A percentile compares a stretch with the other conserved stretches of the same genome.
Evolutionary conservation across 345 rosid species (phyloP).

Genomic region (Raphanus raphanistrum): DNA sequence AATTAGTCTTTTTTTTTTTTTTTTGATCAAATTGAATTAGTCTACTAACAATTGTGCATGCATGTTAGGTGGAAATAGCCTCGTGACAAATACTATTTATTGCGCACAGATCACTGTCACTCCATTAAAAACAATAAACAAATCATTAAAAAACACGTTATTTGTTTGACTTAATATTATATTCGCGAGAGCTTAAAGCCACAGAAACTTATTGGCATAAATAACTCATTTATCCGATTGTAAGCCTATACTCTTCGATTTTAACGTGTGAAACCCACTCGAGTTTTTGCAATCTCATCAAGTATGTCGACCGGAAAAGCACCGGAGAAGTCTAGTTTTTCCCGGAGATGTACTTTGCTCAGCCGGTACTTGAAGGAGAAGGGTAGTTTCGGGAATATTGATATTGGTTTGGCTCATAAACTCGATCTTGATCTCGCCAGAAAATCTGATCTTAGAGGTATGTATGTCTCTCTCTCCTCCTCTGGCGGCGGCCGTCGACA

Average conservation of each 20-base stretch:
- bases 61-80: background rate
- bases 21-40: background rate
- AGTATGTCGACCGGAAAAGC: conserved; percentile 37
- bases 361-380: conserved; percentile 73
- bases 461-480: background rate
- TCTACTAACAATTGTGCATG: background rate
- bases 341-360: conserved; percentile 59
- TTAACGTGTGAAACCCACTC: background rate
- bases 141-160: conserved; percentile 16
- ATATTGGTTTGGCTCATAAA: conserved; percentile 37
- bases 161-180: background rate
- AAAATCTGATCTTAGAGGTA: conserved; percentile 42
- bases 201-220: conserved; percentile 9
- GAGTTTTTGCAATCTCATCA: conserved; percentile 1
- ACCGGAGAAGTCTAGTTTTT: conserved; percentile 52
- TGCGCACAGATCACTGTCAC: conserved; percentile 4
- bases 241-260: background rate
- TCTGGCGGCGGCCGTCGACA: conserved; percentile 23
- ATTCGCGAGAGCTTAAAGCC: conserved; percentile 17
- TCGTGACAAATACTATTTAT: conserved; percentile 6
- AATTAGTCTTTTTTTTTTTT: too few relatives aligned
- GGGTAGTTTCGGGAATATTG: conserved; percentile 50
- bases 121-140: background rate
- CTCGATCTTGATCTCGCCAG: conserved; percentile 35
- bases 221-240: background rate